Base-by-base conservation (phyloP, 169 alveolate species). In the Prorocentrum cordatum region DNA sequence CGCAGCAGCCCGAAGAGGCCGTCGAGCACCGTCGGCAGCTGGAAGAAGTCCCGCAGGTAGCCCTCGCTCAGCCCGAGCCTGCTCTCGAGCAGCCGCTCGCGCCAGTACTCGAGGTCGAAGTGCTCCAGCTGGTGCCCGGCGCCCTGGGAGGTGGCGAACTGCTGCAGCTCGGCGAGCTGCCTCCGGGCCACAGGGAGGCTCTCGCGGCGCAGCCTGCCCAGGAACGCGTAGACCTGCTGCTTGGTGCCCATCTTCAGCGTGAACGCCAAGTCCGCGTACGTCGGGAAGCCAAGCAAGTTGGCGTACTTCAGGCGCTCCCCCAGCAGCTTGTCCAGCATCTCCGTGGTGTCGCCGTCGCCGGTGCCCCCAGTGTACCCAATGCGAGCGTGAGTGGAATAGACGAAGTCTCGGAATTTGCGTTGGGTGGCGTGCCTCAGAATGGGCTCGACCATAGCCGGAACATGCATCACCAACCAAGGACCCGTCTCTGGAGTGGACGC, bases 31-130 rank as follows among this genome's bases (percentile, higher is more conserved):
- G 77, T 62, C 22, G 39, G 61, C 66, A 79, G 22, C 5, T 75
- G 89, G 77, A 79, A 79, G 47, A 79, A 79, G 66, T 79, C 50
- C 7, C 89, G 89, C 31, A 79, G 2, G 47, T 79, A 79, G 54
- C 54, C 36, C 36, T 79, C 89, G 18, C 32, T 24, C 47, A 79
- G 75, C 2, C 77, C 73, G 32, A 36, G 61, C 18, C 77, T 39
- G n/a, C 61, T 45, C 66, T 79, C 89, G 66, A 79, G n/a, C 27
- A 79, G 42, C 27, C 75, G 45, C 9, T 61, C 50, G 27, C 89
- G 61, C 89, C 89, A 79, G 35, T 31, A 79, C 29, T 58, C 77
- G 47, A 79, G 24, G 32, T 79, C 89, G 24, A 54, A 79, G 32
- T 27, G 54, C 12, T 79, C 77, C 75, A 79, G 36, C 39, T 79